phyloP scores from a whole-genome alignment of 2,329 filamentous ascomycete genomes.

The Monosporascus ibericus region DNA sequence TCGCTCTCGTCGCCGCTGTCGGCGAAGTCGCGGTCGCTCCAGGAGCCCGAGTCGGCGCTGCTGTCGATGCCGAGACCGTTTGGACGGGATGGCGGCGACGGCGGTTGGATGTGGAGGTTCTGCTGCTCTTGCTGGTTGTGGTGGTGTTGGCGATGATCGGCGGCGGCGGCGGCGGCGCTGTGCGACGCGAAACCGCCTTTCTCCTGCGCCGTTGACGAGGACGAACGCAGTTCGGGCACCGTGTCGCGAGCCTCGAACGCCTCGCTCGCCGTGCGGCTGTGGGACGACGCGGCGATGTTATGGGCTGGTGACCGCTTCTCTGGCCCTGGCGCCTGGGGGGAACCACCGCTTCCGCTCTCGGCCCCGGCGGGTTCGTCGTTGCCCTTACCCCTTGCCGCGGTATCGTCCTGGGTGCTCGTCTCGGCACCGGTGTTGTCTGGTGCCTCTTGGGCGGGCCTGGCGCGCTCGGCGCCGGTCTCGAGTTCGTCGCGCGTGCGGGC shows the following conservation, averaged over 20 bases:
- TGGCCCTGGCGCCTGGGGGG: no score
- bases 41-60: conserved; percentile 49
- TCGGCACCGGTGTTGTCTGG: conserved; percentile 62
- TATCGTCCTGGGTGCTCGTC: conserved; percentile 36
- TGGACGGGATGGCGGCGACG: conserved; percentile 14
- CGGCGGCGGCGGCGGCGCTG: conserved; percentile 7
- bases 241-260: conserved; percentile 36
- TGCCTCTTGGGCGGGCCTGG: conserved; percentile 50
- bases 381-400: neutral
- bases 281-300: neutral
- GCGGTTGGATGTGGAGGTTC: conserved; percentile 11
- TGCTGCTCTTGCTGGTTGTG: neutral
- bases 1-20: conserved; percentile 46
- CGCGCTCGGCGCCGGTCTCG: conserved; percentile 62
- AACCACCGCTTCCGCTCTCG: no score
- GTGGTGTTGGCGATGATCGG: neutral
- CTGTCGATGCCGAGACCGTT: conserved; percentile 10
- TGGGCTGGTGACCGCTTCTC: no score
- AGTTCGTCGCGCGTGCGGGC: conserved; percentile 62
- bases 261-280: conserved; percentile 22
- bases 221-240: conserved; percentile 38
- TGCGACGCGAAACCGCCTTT: conserved; percentile 13
- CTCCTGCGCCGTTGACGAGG: conserved; percentile 10
- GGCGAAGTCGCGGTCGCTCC: conserved; percentile 61
- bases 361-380: neutral